phyloP scores from a whole-genome alignment of 352 stramenopile species.

The Phytophthora macrochlamydospora region DNA sequence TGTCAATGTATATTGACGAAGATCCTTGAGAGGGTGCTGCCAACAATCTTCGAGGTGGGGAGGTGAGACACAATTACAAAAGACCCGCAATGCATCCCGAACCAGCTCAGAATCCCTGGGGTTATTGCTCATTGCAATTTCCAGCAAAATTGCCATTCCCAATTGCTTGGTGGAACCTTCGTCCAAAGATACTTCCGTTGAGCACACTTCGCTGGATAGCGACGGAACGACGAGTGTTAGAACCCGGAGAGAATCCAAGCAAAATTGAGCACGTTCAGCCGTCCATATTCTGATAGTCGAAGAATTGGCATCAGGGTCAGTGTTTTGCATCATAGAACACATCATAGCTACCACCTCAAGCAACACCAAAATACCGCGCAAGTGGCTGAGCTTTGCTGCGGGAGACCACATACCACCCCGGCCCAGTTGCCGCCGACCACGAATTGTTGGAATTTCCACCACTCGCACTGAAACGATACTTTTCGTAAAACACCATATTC shows the following conservation, averaged over 20 bases:
- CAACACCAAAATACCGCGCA: conserved; percentile 78
- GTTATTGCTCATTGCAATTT: conserved; percentile 80
- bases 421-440: conserved; percentile 62
- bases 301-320: conserved; percentile 57
- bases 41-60: conserved; percentile 82
- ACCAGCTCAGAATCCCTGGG: conserved; percentile 75
- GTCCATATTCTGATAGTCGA: conserved; percentile 70
- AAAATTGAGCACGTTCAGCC: conserved; percentile 81
- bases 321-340: conserved; percentile 61
- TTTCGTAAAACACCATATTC: conserved; percentile 86
- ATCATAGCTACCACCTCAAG: conserved; percentile 80
- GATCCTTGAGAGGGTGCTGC: conserved; percentile 86
- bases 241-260: conserved; percentile 73
- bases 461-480: conserved; percentile 77
- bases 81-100: conserved; percentile 69
- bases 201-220: conserved; percentile 77
- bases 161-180: conserved; percentile 48
- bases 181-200: conserved; percentile 66
- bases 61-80: conserved; percentile 86
- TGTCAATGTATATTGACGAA: conserved; percentile 80
- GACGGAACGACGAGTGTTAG: conserved; percentile 76
- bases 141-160: conserved; percentile 75
- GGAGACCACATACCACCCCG: conserved; percentile 73
- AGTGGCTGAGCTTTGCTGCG: conserved; percentile 73
- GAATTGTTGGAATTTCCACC: conserved; percentile 43